Conservation (phyloP, 805 yeast genomes). For the Yarrowia phangngaensis region DNA sequence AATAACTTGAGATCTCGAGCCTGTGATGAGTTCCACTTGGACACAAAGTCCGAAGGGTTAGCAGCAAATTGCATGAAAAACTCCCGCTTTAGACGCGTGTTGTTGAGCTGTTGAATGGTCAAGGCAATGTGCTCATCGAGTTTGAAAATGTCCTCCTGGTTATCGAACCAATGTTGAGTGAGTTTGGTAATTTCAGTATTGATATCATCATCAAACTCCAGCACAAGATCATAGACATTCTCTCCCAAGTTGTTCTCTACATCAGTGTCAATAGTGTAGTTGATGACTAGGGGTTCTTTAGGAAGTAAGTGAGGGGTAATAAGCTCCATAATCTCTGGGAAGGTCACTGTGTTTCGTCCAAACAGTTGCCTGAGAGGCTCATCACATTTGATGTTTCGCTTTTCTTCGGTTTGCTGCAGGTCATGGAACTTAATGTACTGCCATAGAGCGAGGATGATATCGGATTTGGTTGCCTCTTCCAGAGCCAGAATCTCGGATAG, state of each 20-base stretch:
- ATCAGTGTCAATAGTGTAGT: slow-evolving; percentile 72
- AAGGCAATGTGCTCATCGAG: slow-evolving; percentile 47
- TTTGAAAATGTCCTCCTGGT: slow-evolving; percentile 44
- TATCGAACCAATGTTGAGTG: slow-evolving; percentile 42
- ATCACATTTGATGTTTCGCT: slow-evolving; percentile 52
- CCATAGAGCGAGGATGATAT: slow-evolving; percentile 74
- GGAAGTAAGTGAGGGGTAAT: slow-evolving; percentile 68
- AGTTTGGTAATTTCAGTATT: slow-evolving; percentile 40
- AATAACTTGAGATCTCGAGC: slow-evolving; percentile 79
- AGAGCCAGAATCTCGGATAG: slow-evolving; percentile 70
- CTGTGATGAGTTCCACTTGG: slow-evolving; percentile 73
- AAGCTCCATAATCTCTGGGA: slow-evolving; percentile 68
- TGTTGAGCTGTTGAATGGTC: slow-evolving; percentile 50
- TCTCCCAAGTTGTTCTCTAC: slow-evolving; percentile 74
- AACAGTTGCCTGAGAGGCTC: slow-evolving; percentile 46
- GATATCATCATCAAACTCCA: slow-evolving; percentile 46
- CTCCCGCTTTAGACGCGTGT: slow-evolving; percentile 60
- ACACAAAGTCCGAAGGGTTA: slow-evolving; percentile 72
- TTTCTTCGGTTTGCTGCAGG: slow-evolving; percentile 56
- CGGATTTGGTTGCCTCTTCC: slow-evolving; percentile 79
- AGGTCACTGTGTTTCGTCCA: slow-evolving; percentile 52
- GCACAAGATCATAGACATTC: slow-evolving; percentile 68
- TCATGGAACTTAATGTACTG: slow-evolving; percentile 68
- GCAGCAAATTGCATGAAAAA: slow-evolving; percentile 71
- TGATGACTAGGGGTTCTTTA: slow-evolving; percentile 71